Base-by-base conservation (phyloP, 1,284 basidiomycete genomes). In the Abortiporus biennis region DNA sequence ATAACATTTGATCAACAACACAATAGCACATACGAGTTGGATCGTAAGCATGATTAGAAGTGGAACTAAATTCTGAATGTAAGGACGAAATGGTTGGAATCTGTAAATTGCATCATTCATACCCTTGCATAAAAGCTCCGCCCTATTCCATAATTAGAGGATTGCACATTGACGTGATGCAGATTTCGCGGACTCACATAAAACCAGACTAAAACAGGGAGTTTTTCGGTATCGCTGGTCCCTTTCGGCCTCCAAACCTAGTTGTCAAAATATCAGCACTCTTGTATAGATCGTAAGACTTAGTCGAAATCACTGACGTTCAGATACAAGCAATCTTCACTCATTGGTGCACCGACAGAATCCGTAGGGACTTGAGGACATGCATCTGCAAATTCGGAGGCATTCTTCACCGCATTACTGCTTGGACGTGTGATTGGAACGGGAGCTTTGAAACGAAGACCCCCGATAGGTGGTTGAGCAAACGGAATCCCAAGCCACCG, bases 401-500 rank as follows among this genome's bases (percentile, higher is more conserved):
- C 76, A 47, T 74, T 56, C 32, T 66, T 61, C 3, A 76, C 45
- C 0, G 48, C 59, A 5, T 29, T 37, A 3, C 50, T 57, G 3
- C 27, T n/a, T 12, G 63, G 49, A 4, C 52, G 54, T 6, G 57
- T 58, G 52, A 81, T 73, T 1, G 78, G 61, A 0, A 73, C 61
- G 2, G 85, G 83, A 19, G 76, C 70, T 47, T 71, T 74, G 65
- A 82, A 82, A 5, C 79, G 70, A 19, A 78, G 61, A 6, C 47
- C 25, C 0, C 76, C 76, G 3, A 73, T 50, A 1, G 80, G 84
- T 19, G 81, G 70, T 46, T 75, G 62, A 13, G 79, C 83, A 48
- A 74, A 87, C 0, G 80, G 83, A 35, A 88, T 74, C 2, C 82
- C 82, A 2, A 83, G 65, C 69, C 74, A 80, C 8, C 50, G 50